A percentile compares a stretch with the other conserved stretches of the same genome.
These are phyloP conservation scores for Melampsora larici-populina DNA, from an alignment of 1,284 basidiomycete genomes.

Conservation along the genomic window DNA sequence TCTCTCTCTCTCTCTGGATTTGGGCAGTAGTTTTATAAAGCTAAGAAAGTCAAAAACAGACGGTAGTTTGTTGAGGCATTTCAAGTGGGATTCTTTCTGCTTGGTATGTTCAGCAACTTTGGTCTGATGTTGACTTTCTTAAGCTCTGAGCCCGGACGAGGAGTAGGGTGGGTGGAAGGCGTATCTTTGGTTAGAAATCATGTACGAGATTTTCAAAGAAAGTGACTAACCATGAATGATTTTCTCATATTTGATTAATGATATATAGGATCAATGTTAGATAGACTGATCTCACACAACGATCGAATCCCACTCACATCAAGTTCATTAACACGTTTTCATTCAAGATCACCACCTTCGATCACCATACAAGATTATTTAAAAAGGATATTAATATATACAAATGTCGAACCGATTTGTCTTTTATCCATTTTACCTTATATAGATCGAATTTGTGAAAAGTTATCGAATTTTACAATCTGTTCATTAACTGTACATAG, in stretches of 20 bases:
- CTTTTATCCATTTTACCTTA: constrained; percentile 84
- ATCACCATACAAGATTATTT: constrained; percentile 86
- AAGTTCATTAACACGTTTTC: constrained; percentile 84
- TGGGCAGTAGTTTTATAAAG: not conserved
- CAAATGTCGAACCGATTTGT: constrained; percentile 79
- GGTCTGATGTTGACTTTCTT: not conserved
- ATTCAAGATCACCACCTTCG: constrained; percentile 78
- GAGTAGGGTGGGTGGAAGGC: not conserved
- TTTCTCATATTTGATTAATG: no score
- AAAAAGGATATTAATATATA: constrained; percentile 81
- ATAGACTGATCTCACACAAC: constrained; percentile 85
- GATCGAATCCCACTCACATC: constrained; percentile 80
- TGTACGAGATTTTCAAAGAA: not conserved
- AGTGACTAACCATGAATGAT: not conserved
- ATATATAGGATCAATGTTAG: constrained; percentile 74
- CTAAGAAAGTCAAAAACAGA: not conserved
- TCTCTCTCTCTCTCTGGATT: not conserved
- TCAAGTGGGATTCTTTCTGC: not conserved
- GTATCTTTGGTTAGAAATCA: no score
- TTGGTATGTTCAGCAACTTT: not conserved
- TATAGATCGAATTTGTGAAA: constrained; percentile 87
- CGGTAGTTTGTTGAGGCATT: not conserved
- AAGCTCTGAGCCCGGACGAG: not conserved
- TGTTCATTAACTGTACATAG: constrained; percentile 92
- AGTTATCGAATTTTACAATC: constrained; percentile 78